A percentile compares a stretch with the other conserved stretches of the same genome.
These are phyloP conservation scores for Lasiodiplodia hormozganensis DNA, from an alignment of 2,329 filamentous ascomycete genomes.

Conservation along the genomic window DNA sequence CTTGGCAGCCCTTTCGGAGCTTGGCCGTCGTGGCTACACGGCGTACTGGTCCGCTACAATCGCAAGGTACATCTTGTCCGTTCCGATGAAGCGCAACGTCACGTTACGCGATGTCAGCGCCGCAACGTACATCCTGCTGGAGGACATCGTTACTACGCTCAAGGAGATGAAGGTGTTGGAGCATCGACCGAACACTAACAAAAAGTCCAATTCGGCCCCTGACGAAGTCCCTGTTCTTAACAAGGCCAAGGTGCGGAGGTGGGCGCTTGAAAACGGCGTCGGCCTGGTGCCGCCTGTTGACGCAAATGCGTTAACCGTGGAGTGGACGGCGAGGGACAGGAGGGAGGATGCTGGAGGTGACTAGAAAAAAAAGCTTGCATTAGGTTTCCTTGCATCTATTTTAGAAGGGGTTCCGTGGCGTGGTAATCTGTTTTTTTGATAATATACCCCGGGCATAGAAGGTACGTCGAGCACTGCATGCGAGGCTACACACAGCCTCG, in stretches of 20 bases:
- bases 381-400: neutral
- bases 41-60: conserved; percentile 89
- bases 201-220: conserved; percentile 5
- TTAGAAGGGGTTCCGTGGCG: neutral
- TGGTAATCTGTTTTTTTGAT: conserved; percentile 10
- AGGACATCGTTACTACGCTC: conserved; percentile 81
- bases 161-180: conserved; percentile 71
- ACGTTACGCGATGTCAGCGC: conserved; percentile 75
- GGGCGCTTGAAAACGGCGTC: conserved; percentile 26
- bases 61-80: conserved; percentile 66
- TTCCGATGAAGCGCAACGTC: conserved; percentile 58
- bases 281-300: conserved; percentile 25
- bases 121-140: conserved; percentile 81
- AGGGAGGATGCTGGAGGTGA: conserved; percentile 11
- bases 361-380: neutral
- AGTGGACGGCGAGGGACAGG: conserved; percentile 17
- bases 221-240: conserved; percentile 20
- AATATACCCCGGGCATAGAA: conserved; percentile 23
- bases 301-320: conserved; percentile 3
- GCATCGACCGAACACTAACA: conserved; percentile 7
- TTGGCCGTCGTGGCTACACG: conserved; percentile 82
- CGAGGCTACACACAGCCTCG: neutral
- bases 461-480: conserved; percentile 12
- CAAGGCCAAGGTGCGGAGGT: conserved; percentile 27
- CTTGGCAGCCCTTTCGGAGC: conserved; percentile 71